Percentiles rank a stretch among this genome's conserved stretches.
Conservation (phyloP, 352 stramenopile genomes). For the Chrysophaeum taylorii region DNA sequence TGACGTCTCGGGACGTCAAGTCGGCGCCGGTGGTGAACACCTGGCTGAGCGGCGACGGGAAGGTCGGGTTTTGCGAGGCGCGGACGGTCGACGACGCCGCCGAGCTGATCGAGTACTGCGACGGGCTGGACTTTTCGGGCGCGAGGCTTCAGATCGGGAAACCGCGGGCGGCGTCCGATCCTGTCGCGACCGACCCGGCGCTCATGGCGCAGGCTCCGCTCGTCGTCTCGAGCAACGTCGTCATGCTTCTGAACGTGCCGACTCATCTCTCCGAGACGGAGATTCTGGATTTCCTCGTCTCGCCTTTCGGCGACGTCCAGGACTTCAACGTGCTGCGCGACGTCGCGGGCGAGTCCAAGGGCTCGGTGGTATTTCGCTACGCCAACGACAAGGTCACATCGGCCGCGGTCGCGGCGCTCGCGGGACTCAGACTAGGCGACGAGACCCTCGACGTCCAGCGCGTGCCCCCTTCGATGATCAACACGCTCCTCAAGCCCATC, state of each 20-base stretch:
- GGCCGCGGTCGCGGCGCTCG: neutral
- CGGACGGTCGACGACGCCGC: neutral
- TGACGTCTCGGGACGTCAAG: neutral
- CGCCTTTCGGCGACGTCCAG: slow-evolving; percentile 59
- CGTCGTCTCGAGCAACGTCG: neutral
- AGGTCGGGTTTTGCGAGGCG: neutral
- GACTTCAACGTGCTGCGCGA: slow-evolving; percentile 73
- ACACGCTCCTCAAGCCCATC: neutral
- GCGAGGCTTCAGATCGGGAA: neutral
- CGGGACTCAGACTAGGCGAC: neutral
- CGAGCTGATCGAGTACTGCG: neutral
- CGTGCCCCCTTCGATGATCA: slow-evolving; percentile 3
- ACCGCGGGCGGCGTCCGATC: neutral
- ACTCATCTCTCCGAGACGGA: slow-evolving; percentile 22
- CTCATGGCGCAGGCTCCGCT: neutral
- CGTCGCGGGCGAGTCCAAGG: slow-evolving; percentile 56
- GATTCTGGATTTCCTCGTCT: slow-evolving; percentile 48
- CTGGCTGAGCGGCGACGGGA: neutral
- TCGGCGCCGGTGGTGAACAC: neutral
- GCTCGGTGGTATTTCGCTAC: neutral
- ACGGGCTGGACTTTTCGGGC: neutral
- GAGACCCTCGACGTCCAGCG: neutral
- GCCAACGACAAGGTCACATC: neutral
- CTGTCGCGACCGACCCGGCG: neutral
- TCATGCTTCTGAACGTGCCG: slow-evolving; percentile 1